These are phyloP conservation scores for Stagonosporopsis vannaccii DNA, from an alignment of 2,329 filamentous ascomycete genomes.

Conservation along the genomic window DNA sequence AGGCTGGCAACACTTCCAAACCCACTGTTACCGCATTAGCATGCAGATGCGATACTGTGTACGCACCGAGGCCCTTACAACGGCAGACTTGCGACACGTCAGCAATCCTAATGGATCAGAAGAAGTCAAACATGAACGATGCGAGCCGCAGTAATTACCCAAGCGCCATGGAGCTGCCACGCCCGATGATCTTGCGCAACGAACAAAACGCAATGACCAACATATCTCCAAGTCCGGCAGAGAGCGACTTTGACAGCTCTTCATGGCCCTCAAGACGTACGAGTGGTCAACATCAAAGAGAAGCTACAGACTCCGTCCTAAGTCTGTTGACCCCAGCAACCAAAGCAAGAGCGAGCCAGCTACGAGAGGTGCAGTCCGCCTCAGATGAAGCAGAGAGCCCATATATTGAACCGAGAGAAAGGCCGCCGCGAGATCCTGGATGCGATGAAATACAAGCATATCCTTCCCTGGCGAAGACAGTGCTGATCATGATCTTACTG, in stretches of 20 bases:
- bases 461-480: constrained; percentile 34
- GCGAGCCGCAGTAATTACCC: not conserved
- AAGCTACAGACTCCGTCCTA: constrained; percentile 21
- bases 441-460: constrained; percentile 19
- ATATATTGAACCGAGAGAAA: not conserved
- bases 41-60: not conserved
- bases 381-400: constrained; percentile 7
- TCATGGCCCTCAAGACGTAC: constrained; percentile 3
- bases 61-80: not conserved
- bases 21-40: not conserved
- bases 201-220: not conserved
- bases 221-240: not conserved
- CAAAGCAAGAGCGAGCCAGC: constrained; percentile 18
- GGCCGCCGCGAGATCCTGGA: not conserved
- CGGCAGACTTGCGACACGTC: not conserved
- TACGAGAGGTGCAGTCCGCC: constrained; percentile 16
- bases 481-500: constrained; percentile 39
- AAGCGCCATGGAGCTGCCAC: not conserved
- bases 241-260: not conserved
- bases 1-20: not conserved
- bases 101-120: not conserved
- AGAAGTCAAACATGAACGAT: too few species aligned
- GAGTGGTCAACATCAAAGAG: not conserved
- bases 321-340: constrained; percentile 14
- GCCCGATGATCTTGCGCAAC: not conserved